Evolutionary conservation across 2,329 filamentous ascomycete genomes (phyloP).

Genomic region (Fusarium sp.): DNA sequence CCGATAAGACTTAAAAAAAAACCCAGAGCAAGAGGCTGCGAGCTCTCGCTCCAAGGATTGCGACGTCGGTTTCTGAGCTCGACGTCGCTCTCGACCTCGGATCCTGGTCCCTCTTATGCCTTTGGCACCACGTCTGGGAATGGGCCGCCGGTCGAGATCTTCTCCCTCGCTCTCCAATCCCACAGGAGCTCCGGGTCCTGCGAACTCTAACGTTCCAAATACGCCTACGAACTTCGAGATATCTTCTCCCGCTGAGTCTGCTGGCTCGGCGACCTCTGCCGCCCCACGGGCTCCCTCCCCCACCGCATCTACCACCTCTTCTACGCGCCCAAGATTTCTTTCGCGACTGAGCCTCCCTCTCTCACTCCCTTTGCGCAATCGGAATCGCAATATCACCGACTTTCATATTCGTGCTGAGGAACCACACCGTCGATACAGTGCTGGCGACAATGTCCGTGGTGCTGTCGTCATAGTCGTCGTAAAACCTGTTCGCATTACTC

Average conservation of each 20-base stretch:
- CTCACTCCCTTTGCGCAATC: slow-evolving; percentile 59
- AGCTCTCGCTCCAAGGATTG: slow-evolving; percentile 29
- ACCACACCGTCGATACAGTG: slow-evolving; percentile 78
- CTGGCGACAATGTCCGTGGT: slow-evolving; percentile 78
- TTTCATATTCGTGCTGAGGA: slow-evolving; percentile 82
- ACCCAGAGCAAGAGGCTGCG: slow-evolving; percentile 12
- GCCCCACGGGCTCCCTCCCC: slow-evolving; percentile 34
- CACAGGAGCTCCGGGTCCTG: slow-evolving; percentile 49
- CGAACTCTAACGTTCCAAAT: slow-evolving; percentile 49
- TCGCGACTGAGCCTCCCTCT: slow-evolving; percentile 63
- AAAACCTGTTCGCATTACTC: slow-evolving; percentile 80
- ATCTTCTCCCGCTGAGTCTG: slow-evolving; percentile 44
- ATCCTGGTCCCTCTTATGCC: slow-evolving; percentile 39
- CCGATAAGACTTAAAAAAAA: slow-evolving; percentile 6
- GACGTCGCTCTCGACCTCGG: slow-evolving; percentile 37
- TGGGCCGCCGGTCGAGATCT: slow-evolving; percentile 42
- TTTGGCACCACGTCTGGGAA: slow-evolving; percentile 42
- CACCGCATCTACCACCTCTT: slow-evolving; percentile 36
- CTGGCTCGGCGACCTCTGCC: slow-evolving; percentile 48
- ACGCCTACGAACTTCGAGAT: slow-evolving; percentile 51
- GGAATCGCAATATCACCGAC: slow-evolving; percentile 74
- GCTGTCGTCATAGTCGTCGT: slow-evolving; percentile 76
- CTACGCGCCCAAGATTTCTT: slow-evolving; percentile 53
- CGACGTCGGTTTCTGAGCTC: slow-evolving; percentile 32
- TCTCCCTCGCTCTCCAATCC: slow-evolving; percentile 51